phyloP scores from a whole-genome alignment of 1,284 basidiomycete genomes.

The Moesziomyces sp. region DNA sequence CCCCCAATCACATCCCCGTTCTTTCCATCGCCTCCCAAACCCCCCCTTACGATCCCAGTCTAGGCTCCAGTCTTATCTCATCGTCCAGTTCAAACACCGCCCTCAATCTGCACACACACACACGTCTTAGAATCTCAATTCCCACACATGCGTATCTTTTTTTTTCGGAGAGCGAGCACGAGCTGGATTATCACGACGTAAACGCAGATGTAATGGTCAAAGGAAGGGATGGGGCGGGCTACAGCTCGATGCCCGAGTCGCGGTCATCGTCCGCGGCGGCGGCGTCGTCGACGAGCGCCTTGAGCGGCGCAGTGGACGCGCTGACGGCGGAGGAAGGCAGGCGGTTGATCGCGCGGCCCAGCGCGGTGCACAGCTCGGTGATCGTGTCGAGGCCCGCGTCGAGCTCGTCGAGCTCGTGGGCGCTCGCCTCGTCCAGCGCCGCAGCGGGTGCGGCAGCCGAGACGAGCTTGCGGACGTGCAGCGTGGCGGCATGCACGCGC shows the following conservation, averaged over 20 bases:
- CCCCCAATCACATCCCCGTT: background rate
- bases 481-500: conserved; percentile 16
- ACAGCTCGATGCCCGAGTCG: conserved; percentile 35
- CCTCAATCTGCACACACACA: too few relatives aligned
- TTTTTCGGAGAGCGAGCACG: too few relatives aligned
- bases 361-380: conserved; percentile 33
- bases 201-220: background rate
- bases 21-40: background rate
- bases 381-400: conserved; percentile 20
- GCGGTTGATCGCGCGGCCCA: conserved; percentile 22
- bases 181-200: background rate
- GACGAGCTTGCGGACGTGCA: conserved; percentile 25
- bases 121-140: too few relatives aligned
- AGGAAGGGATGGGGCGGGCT: background rate
- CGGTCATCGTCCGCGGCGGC: conserved; percentile 20
- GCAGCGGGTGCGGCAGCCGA: background rate
- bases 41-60: too few relatives aligned
- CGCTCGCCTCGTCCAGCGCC: background rate
- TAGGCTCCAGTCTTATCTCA: background rate
- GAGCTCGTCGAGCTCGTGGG: conserved; percentile 19
- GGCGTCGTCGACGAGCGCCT: conserved; percentile 9
- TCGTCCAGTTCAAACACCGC: too few relatives aligned
- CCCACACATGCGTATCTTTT: too few relatives aligned
- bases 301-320: background rate
- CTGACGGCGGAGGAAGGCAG: background rate